Evolutionary conservation across 164 flowering plant genomes (phyloP).

Genomic region (Houttuynia cordata): DNA sequence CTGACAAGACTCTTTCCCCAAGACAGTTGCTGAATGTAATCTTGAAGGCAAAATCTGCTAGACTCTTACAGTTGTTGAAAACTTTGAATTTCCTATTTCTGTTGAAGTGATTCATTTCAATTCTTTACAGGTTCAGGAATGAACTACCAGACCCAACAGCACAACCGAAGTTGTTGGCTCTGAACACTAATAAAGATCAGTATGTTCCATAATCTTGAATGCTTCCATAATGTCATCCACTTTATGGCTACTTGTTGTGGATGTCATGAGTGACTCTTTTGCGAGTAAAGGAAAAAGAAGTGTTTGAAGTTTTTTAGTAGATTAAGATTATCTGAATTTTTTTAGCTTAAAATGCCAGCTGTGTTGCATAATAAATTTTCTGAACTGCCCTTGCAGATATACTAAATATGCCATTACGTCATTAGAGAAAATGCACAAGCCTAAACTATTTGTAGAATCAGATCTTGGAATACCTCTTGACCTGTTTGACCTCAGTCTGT

Average conservation of each 20-base stretch:
- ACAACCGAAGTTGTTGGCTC: slow-evolving; percentile 65
- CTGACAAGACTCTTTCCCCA: too few relatives aligned
- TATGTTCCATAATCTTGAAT: slow-evolving; percentile 19
- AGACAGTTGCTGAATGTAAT: too few relatives aligned
- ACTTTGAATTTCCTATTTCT: background rate
- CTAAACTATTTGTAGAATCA: slow-evolving; percentile 81
- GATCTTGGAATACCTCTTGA: slow-evolving; percentile 98
- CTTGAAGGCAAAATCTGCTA: background rate
- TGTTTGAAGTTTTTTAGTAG: background rate
- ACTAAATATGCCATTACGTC: slow-evolving; percentile 71
- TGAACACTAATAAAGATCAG: slow-evolving; percentile 69
- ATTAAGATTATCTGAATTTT: background rate
- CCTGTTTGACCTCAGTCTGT: slow-evolving; percentile 87
- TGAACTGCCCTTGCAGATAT: slow-evolving; percentile 38
- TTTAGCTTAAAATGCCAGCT: background rate
- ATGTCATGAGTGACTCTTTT: background rate
- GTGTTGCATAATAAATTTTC: background rate
- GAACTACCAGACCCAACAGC: slow-evolving; percentile 94
- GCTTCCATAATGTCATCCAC: background rate
- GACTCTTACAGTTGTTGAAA: background rate
- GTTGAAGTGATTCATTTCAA: slow-evolving; percentile 1
- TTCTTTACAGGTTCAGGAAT: slow-evolving; percentile 68
- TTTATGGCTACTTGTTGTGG: background rate
- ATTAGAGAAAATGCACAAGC: slow-evolving; percentile 86
- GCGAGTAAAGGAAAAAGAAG: background rate